A percentile compares a stretch with the other conserved stretches of the same genome.
These are phyloP conservation scores for Blastocystis sp. DNA, from an alignment of 352 stramenopile species.

Conservation along the genomic window DNA sequence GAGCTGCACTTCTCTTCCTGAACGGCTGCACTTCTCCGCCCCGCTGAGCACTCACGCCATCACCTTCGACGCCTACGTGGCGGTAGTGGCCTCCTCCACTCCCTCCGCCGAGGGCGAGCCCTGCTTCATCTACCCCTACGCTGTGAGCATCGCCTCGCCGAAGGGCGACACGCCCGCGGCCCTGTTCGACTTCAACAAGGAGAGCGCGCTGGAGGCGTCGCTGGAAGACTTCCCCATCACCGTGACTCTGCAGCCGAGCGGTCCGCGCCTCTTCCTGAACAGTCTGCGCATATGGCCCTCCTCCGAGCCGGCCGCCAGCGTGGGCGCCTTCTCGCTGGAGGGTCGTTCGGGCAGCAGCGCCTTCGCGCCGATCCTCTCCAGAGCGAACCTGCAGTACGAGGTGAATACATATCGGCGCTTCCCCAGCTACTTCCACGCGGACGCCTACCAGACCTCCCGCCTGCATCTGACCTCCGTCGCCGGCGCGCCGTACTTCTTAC, in stretches of 20 bases:
- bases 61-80: background rate
- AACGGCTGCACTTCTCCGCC: background rate
- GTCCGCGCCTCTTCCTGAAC: background rate
- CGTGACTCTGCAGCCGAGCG: background rate
- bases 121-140: conserved; percentile 23
- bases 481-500: background rate
- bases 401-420: background rate
- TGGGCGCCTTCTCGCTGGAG: background rate
- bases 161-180: background rate
- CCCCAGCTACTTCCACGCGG: background rate
- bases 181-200: background rate
- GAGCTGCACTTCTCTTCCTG: too few species aligned
- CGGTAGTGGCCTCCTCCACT: background rate
- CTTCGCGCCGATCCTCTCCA: background rate
- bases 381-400: background rate
- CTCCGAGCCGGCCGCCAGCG: background rate
- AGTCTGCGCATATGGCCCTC: background rate
- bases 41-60: background rate
- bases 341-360: background rate
- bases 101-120: background rate
- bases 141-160: background rate
- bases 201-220: background rate
- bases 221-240: background rate
- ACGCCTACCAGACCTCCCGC: background rate
- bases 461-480: background rate